A percentile compares a stretch with the other conserved stretches of the same genome.
phyloP scores from a whole-genome alignment of 2,329 filamentous ascomycete species.

The Sclerotinia glacialis region DNA sequence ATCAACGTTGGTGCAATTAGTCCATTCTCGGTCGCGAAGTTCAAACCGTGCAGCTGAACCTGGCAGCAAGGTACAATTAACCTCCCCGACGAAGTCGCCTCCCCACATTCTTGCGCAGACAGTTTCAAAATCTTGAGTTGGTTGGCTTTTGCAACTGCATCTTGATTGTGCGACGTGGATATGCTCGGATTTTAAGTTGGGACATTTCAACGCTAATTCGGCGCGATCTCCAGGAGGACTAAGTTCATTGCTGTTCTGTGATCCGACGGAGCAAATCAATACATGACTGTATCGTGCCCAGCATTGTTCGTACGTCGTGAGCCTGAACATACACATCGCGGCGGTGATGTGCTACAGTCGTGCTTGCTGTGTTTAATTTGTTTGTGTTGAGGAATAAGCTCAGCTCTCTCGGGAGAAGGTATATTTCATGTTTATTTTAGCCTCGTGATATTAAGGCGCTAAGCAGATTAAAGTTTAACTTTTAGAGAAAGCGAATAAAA shows the following conservation, averaged over 20 bases:
- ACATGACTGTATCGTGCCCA: constrained; percentile 15
- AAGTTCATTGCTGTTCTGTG: background rate
- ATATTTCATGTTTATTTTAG: constrained; percentile 9
- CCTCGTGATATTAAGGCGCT: background rate
- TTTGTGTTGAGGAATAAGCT: background rate
- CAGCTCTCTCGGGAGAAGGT: background rate
- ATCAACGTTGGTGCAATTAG: constrained; percentile 8
- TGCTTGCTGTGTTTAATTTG: background rate
- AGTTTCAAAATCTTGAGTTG: background rate
- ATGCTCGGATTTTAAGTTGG: constrained; percentile 12
- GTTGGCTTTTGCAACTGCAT: constrained; percentile 11
- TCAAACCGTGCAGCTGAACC: constrained; percentile 1
- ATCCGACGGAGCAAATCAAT: constrained; percentile 5
- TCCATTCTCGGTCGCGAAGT: constrained; percentile 11
- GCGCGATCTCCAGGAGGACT: background rate
- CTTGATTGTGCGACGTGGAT: background rate
- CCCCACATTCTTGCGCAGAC: constrained; percentile 6
- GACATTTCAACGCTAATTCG: constrained; percentile 1
- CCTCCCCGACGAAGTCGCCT: constrained; percentile 11
- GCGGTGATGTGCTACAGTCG: background rate
- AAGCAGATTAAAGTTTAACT: background rate
- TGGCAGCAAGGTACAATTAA: background rate
- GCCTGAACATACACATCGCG: constrained; percentile 9
- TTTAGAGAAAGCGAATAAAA: too few relatives aligned
- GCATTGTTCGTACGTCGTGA: constrained; percentile 5